Conservation (phyloP, 306 rosid genomes). For the Prunus dulcis region DNA sequence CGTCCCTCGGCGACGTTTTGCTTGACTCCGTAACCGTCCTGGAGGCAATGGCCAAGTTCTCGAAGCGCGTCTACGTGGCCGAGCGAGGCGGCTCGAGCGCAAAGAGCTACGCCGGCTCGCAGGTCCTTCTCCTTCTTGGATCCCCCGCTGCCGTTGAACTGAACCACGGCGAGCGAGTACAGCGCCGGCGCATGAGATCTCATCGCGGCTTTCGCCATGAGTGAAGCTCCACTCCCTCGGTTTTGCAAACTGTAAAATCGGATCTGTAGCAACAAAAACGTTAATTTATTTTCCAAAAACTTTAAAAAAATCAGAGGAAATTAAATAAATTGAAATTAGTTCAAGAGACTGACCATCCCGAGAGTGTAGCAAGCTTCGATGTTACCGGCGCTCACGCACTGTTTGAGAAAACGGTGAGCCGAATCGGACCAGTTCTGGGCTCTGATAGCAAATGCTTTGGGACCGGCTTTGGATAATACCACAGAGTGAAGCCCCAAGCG, state of each 20-base stretch:
- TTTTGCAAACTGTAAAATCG: conserved; percentile 79
- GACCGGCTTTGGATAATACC: conserved; percentile 60
- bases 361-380: conserved; percentile 74
- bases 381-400: conserved; percentile 70
- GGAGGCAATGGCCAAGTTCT: conserved; percentile 85
- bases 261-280: conserved; percentile 42
- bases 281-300: background rate
- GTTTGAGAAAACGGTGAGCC: conserved; percentile 59
- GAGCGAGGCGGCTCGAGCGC: conserved; percentile 64
- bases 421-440: conserved; percentile 63
- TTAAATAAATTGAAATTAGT: background rate
- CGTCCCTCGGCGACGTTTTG: conserved; percentile 61
- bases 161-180: conserved; percentile 82
- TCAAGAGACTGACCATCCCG: conserved; percentile 72
- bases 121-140: conserved; percentile 58
- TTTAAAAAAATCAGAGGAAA: background rate
- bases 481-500: conserved; percentile 52
- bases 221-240: conserved; percentile 55
- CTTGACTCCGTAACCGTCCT: conserved; percentile 80
- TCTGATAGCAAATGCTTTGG: conserved; percentile 40
- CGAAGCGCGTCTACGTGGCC: conserved; percentile 86
- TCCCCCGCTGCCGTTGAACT: conserved; percentile 93
- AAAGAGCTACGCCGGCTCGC: conserved; percentile 69
- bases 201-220: conserved; percentile 81
- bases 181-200: conserved; percentile 64